Percentiles rank a stretch among this genome's conserved stretches.
Conservation (phyloP, 139 green algal genomes). For the Pleodorina starrii region DNA sequence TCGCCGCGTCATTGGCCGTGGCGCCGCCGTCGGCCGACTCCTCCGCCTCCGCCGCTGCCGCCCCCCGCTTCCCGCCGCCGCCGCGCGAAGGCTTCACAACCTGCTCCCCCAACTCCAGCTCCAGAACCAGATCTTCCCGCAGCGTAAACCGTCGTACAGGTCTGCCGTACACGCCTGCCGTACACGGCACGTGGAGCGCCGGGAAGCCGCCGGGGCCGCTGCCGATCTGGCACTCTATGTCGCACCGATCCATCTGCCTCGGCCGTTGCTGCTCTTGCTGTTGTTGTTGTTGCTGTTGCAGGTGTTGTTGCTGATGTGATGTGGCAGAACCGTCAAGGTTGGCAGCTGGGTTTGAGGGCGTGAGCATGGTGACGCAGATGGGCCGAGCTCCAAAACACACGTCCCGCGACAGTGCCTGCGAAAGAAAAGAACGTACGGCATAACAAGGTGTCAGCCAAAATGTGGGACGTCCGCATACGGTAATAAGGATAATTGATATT, state of each 20-base stretch:
- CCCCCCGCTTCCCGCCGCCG: not conserved
- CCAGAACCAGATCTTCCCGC: not conserved
- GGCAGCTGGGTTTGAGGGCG: not conserved
- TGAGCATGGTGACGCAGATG: not conserved
- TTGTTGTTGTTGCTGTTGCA: not conserved
- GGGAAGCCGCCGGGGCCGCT: conserved; percentile 30
- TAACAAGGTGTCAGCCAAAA: no score
- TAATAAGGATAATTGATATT: no score
- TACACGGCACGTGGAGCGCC: conserved; percentile 20
- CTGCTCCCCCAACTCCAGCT: conserved; percentile 14
- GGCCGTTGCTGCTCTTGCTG: not conserved
- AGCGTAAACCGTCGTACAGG: conserved; percentile 4
- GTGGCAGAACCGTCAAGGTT: no score
- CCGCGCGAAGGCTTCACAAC: not conserved
- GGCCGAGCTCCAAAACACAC: not conserved
- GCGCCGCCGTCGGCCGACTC: not conserved
- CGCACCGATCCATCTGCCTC: not conserved
- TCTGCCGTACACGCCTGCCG: conserved; percentile 15
- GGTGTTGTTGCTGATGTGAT: not conserved
- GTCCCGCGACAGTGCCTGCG: not conserved
- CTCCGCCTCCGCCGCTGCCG: not conserved
- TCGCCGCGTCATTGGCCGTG: not conserved
- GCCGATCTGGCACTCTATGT: conserved; percentile 7
- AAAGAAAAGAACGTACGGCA: no score
- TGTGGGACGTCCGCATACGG: no score